A percentile compares a stretch with the other conserved stretches of the same genome.
Evolutionary conservation across 83 land plant genomes (phyloP).

Genomic region (Diphasiastrum complanatum): DNA sequence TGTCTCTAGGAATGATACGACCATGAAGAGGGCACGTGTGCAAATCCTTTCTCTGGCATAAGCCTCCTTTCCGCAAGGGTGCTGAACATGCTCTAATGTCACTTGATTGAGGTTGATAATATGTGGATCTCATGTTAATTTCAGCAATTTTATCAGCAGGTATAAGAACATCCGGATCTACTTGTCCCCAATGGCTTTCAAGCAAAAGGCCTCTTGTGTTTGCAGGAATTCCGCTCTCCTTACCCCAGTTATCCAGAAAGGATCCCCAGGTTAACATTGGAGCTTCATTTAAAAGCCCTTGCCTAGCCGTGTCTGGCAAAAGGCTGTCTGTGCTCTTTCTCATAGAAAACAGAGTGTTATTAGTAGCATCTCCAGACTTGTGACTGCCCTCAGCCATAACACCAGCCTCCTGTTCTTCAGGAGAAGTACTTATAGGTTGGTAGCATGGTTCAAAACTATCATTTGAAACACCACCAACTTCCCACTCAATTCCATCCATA

Average conservation of each 20-base stretch:
- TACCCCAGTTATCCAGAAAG: constrained; percentile 65
- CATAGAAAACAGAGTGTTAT: too few species aligned
- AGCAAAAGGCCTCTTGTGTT: constrained; percentile 77
- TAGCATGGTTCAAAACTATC: too few species aligned
- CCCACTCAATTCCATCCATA: constrained; percentile 83
- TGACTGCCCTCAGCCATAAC: too few species aligned
- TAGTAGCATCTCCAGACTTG: too few species aligned
- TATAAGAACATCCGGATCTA: constrained; percentile 73
- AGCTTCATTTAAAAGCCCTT: constrained; percentile 61
- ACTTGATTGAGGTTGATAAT: constrained; percentile 42
- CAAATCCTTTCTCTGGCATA: constrained; percentile 79
- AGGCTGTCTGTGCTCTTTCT: too few species aligned
- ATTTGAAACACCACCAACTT: constrained; percentile 45
- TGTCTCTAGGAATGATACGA: constrained; percentile 60
- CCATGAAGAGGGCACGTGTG: constrained; percentile 86
- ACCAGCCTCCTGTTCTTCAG: too few species aligned
- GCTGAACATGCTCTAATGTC: constrained; percentile 73
- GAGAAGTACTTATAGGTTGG: too few species aligned
- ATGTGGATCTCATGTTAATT: constrained; percentile 46
- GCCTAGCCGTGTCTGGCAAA: constrained; percentile 31
- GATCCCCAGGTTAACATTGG: constrained; percentile 79
- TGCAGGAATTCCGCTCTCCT: constrained; percentile 50
- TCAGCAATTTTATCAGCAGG: constrained; percentile 78
- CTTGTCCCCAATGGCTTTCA: constrained; percentile 84
- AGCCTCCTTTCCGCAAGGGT: constrained; percentile 72